Evolutionary conservation across 768 basidiomycete genomes (phyloP).

Genomic region (Guyanaporus albipodus): DNA sequence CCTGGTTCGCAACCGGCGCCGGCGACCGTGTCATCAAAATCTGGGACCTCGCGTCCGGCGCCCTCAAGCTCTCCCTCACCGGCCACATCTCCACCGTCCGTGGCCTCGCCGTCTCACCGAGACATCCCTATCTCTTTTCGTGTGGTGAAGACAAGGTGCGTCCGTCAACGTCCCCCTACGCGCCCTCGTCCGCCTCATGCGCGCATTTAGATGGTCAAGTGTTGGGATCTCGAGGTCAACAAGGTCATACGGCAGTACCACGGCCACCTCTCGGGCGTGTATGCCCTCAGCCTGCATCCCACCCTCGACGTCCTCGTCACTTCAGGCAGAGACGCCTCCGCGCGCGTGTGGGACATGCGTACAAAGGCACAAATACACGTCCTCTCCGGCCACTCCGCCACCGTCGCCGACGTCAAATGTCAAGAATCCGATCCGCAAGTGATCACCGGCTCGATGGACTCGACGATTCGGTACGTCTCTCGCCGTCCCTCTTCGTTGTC

Average conservation of each 20-base stretch:
- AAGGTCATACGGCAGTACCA: conserved; percentile 99
- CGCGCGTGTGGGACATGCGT: conserved; percentile 99
- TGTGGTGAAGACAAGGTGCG: conserved; percentile 96
- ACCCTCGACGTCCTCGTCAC: conserved; percentile 96
- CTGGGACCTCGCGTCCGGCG: conserved; percentile 97
- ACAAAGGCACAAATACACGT: conserved; percentile 96
- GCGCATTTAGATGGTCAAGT: conserved; percentile 95
- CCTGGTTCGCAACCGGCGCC: conserved; percentile 98
- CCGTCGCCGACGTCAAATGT: conserved; percentile 92
- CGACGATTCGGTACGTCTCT: conserved; percentile 72
- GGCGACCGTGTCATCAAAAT: conserved; percentile 99
- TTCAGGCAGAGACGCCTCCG: conserved; percentile 92
- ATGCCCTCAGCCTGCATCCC: conserved; percentile 87
- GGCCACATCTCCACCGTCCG: conserved; percentile 97
- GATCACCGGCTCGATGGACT: conserved; percentile 98
- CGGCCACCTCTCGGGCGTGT: conserved; percentile 97
- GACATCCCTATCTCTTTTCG: conserved; percentile 97
- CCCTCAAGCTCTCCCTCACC: conserved; percentile 92
- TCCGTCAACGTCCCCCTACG: background rate
- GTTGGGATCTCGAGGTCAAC: conserved; percentile 98
- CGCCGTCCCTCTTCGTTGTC: background rate
- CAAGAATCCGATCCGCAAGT: conserved; percentile 98
- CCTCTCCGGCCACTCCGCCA: conserved; percentile 89
- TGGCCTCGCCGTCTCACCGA: conserved; percentile 84
- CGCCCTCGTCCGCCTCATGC: background rate